These are phyloP conservation scores for Colletotrichum chlorophyti DNA, from an alignment of 2,329 filamentous ascomycete species.

Conservation along the genomic window DNA sequence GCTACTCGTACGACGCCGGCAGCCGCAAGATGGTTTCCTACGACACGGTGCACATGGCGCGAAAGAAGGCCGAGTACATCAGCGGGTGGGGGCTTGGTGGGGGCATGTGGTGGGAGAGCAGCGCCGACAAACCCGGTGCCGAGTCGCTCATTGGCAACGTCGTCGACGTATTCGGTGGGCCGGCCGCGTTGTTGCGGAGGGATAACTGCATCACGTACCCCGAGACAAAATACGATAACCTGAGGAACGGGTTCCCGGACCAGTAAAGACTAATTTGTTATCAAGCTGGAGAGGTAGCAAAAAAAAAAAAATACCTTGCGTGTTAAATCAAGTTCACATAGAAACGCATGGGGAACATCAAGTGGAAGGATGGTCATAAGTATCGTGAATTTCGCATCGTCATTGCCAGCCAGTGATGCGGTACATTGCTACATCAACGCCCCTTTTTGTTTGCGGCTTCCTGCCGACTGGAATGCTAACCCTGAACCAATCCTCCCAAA, in stretches of 20 bases:
- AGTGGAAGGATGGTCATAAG: constrained; percentile 19
- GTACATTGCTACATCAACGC: constrained; percentile 53
- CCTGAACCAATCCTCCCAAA: constrained; percentile 26
- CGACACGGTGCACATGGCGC: constrained; percentile 73
- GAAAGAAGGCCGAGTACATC: constrained; percentile 76
- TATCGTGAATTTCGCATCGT: constrained; percentile 29
- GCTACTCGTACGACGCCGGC: constrained; percentile 75
- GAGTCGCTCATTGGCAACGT: constrained; percentile 74
- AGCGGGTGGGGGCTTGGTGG: constrained; percentile 74
- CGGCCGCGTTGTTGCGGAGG: constrained; percentile 53
- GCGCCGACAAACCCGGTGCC: constrained; percentile 71
- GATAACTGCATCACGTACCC: constrained; percentile 70
- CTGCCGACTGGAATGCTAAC: constrained; percentile 33
- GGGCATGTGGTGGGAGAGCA: constrained; percentile 98
- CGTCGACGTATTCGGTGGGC: constrained; percentile 64
- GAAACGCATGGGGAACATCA: neutral
- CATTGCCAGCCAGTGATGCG: constrained; percentile 34
- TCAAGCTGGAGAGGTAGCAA: too few species aligned
- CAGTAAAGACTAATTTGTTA: neutral
- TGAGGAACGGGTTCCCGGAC: constrained; percentile 61
- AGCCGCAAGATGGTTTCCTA: constrained; percentile 78
- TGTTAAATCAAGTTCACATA: neutral
- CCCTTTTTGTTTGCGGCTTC: constrained; percentile 41
- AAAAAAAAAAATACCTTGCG: too few species aligned
- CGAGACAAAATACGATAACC: constrained; percentile 73